Percentiles rank a stretch among this genome's conserved stretches.
phyloP scores from a whole-genome alignment of 352 stramenopile genomes.

The Globisporangium barbulae region DNA sequence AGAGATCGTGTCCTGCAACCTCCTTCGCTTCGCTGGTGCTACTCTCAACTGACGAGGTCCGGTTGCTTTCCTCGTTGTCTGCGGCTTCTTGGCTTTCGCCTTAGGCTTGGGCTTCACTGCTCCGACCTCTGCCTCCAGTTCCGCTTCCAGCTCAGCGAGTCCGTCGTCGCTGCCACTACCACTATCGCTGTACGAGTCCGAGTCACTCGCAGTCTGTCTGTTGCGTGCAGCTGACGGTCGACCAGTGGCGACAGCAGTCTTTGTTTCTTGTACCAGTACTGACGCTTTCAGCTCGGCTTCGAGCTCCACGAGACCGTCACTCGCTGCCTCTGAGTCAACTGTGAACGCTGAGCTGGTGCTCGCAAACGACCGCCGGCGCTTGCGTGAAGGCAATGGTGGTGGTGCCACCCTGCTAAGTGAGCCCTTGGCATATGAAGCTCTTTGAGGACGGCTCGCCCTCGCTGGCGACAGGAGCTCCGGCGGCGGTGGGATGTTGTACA shows the following conservation, averaged over 20 bases:
- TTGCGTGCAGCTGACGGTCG: background rate
- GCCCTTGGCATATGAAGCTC: background rate
- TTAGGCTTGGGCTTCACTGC: constrained; percentile 5
- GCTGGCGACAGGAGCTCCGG: too few species aligned
- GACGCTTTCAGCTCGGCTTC: constrained; percentile 27
- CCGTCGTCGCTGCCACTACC: constrained; percentile 15
- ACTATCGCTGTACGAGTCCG: background rate
- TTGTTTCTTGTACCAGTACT: background rate
- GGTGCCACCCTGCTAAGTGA: background rate
- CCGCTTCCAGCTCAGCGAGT: constrained; percentile 19
- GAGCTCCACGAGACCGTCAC: constrained; percentile 28
- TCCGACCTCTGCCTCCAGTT: constrained; percentile 17
- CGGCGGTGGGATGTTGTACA: background rate
- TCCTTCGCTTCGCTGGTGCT: background rate
- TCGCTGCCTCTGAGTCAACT: background rate
- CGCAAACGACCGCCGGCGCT: constrained; percentile 1
- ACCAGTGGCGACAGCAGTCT: background rate
- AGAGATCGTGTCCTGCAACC: background rate
- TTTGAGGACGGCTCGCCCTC: background rate
- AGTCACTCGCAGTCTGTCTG: background rate
- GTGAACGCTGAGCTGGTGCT: constrained; percentile 6
- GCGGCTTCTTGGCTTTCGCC: background rate
- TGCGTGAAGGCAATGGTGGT: background rate
- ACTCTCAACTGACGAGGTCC: background rate
- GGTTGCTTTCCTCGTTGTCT: background rate